Evolutionary conservation across 108 stramenopile species (phyloP).

Genomic region (Thalassiosira profunda): DNA sequence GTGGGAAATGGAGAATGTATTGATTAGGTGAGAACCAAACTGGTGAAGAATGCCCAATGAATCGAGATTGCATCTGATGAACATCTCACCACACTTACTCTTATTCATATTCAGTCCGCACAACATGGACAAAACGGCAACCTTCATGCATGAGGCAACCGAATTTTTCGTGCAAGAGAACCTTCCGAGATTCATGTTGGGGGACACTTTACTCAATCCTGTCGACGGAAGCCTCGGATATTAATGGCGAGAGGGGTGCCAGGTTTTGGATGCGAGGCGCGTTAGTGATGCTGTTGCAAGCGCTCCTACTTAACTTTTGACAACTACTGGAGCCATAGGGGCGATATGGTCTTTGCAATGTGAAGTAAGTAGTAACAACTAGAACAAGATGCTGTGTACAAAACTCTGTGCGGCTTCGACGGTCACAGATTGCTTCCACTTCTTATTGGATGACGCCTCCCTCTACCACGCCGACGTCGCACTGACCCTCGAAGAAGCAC

Average conservation of each 20-base stretch:
- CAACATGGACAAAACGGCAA: conserved; percentile 61
- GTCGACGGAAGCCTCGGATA: conserved; percentile 71
- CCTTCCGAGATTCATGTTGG: conserved; percentile 68
- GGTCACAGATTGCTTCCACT: background rate
- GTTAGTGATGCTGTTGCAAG: too few species aligned
- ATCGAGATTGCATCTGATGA: conserved; percentile 59
- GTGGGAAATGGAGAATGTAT: conserved; percentile 62
- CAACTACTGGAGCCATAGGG: too few species aligned
- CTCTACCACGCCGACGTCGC: conserved; percentile 53
- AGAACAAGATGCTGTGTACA: too few species aligned
- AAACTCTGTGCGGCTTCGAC: too few species aligned
- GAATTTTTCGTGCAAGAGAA: conserved; percentile 80
- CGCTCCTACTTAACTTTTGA: too few species aligned
- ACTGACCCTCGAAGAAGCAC: conserved; percentile 89
- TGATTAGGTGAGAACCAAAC: too few species aligned
- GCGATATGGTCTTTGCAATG: background rate
- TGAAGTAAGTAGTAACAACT: background rate
- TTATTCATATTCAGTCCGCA: conserved; percentile 77
- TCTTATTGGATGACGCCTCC: conserved; percentile 14
- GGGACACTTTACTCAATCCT: conserved; percentile 71
- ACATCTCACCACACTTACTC: conserved; percentile 63
- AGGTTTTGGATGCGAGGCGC: too few species aligned
- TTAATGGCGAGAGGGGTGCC: conserved; percentile 27
- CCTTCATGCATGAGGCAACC: conserved; percentile 84
- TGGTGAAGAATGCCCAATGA: too few species aligned